Percentiles rank a stretch among this genome's conserved stretches.
phyloP scores from a whole-genome alignment of 441 rosid species.

The Croton setiger region DNA sequence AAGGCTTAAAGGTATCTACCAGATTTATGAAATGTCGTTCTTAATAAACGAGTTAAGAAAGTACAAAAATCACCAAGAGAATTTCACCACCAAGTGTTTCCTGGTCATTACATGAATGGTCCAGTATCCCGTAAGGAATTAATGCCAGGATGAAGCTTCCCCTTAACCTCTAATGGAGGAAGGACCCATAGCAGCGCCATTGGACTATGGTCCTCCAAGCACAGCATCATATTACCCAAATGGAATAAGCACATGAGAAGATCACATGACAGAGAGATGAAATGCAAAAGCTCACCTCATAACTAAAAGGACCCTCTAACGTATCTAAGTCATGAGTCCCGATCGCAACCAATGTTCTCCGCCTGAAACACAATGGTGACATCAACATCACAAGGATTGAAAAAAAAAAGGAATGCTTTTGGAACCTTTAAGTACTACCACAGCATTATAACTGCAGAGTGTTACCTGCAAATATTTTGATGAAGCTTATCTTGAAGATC shows the following conservation, averaged over 20 bases:
- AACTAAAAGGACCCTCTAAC: conserved; percentile 80
- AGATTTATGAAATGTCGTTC: neutral
- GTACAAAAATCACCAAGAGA: neutral
- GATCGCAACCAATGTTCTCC: conserved; percentile 85
- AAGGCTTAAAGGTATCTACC: neutral
- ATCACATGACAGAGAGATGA: neutral
- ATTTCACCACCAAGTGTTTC: neutral
- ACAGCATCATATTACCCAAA: neutral
- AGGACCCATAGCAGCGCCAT: neutral
- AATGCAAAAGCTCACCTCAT: conserved; percentile 57
- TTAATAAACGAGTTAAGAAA: neutral
- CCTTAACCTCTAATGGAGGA: neutral
- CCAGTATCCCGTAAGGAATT: neutral
- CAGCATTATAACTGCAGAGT: conserved; percentile 2
- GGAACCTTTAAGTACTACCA: neutral
- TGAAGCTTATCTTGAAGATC: conserved; percentile 98
- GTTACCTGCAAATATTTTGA: conserved; percentile 91
- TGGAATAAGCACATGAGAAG: neutral
- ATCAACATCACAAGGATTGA: conserved; percentile 8
- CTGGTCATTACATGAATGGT: too few relatives aligned
- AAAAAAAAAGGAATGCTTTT: conserved; percentile 2
- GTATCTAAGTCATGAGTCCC: conserved; percentile 98
- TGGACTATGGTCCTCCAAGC: neutral
- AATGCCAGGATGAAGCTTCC: neutral
- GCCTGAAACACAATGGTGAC: conserved; percentile 41